A percentile compares a stretch with the other conserved stretches of the same genome.
Evolutionary conservation across 1,139 yeast genomes (phyloP).

Genomic region (Protomyces gravidus): DNA sequence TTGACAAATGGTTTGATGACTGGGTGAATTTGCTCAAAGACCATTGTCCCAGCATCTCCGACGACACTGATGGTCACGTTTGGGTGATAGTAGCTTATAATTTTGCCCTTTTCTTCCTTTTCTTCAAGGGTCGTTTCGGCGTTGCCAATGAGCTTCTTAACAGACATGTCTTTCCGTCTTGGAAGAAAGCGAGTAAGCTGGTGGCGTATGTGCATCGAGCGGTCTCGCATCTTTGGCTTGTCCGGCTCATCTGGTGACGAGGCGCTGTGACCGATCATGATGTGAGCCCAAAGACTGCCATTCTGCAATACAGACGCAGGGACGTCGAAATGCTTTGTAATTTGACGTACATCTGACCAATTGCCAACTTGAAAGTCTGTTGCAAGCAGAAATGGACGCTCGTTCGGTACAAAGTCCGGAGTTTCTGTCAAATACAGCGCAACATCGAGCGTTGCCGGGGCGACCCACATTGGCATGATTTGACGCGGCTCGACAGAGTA

Average conservation of each 20-base stretch:
- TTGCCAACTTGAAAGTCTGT: slow-evolving; percentile 7
- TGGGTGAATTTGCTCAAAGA: slow-evolving; percentile 35
- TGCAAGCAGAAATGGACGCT: slow-evolving; percentile 11
- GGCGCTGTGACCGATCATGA: slow-evolving; percentile 34
- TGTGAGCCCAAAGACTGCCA: slow-evolving; percentile 40
- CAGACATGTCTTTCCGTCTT: slow-evolving; percentile 41
- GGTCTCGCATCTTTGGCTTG: slow-evolving; percentile 36
- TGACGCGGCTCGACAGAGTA: slow-evolving; percentile 13
- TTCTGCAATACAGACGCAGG: slow-evolving; percentile 34
- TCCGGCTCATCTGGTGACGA: slow-evolving; percentile 30
- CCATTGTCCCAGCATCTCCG: slow-evolving; percentile 27
- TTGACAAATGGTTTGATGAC: slow-evolving; percentile 36
- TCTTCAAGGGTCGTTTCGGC: slow-evolving; percentile 33
- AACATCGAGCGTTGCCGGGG: slow-evolving; percentile 16
- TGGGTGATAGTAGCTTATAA: slow-evolving; percentile 43
- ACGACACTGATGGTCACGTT: slow-evolving; percentile 40
- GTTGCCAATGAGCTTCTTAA: slow-evolving; percentile 33
- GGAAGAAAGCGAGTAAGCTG: slow-evolving; percentile 36
- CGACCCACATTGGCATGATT: slow-evolving; percentile 16
- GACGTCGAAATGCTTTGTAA: background rate
- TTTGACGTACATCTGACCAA: slow-evolving; percentile 15
- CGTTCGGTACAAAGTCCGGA: slow-evolving; percentile 1
- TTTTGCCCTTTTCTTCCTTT: background rate
- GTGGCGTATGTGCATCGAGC: slow-evolving; percentile 33
- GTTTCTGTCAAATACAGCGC: slow-evolving; percentile 21